Evolutionary conservation across 371 early-diverging fungal species (phyloP).

Genomic region (Rhizomucor miehei): DNA sequence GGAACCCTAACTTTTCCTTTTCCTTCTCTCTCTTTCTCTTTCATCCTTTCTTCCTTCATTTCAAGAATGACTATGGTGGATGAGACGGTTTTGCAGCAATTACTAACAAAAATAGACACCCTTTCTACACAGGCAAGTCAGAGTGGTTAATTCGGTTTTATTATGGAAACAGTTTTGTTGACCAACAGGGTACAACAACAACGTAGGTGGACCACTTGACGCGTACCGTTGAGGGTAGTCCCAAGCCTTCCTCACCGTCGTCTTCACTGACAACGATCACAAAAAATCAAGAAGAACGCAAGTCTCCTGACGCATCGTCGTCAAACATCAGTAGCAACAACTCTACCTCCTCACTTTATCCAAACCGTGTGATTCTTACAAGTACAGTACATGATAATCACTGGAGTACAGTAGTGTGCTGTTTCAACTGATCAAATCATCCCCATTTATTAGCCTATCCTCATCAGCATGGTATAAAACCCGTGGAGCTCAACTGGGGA

Average conservation of each 20-base stretch:
- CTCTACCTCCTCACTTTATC: conserved; percentile 21
- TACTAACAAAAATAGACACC: conserved; percentile 28
- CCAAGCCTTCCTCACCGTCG: background rate
- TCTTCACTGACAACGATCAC: background rate
- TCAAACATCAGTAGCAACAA: background rate
- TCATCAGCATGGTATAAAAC: conserved; percentile 82
- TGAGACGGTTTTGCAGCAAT: conserved; percentile 22
- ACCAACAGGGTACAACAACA: background rate
- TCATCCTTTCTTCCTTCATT: conserved; percentile 7
- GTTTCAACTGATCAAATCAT: background rate
- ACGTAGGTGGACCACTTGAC: background rate
- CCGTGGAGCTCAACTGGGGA: conserved; percentile 85
- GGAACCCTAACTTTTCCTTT: background rate
- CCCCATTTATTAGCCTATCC: conserved; percentile 64
- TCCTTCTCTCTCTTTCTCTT: conserved; percentile 4
- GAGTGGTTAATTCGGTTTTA: conserved; percentile 23
- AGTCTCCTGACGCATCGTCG: no score
- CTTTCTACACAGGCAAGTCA: conserved; percentile 27
- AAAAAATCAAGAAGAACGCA: background rate
- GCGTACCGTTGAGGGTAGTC: background rate
- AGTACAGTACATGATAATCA: conserved; percentile 22
- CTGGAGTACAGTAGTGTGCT: background rate
- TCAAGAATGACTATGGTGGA: conserved; percentile 22
- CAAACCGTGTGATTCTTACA: conserved; percentile 46
- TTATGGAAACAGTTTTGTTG: background rate